A percentile compares a stretch with the other conserved stretches of the same genome.
These are phyloP conservation scores for Cicer chorassanicum DNA, from an alignment of 306 rosid species.

Conservation along the genomic window DNA sequence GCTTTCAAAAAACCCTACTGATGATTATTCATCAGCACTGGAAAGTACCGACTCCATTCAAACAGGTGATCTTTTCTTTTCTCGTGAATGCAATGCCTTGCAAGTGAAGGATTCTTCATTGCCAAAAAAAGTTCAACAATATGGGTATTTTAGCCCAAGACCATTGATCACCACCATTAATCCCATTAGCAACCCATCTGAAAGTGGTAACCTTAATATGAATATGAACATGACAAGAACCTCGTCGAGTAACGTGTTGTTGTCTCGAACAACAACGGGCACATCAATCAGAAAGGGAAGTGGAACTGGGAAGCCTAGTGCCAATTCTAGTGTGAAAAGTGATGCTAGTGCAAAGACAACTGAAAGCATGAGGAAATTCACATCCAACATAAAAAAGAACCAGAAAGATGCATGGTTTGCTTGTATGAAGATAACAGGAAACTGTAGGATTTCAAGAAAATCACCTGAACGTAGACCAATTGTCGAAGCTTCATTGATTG, in stretches of 20 bases:
- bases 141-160: constrained; percentile 47
- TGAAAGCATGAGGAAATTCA: constrained; percentile 64
- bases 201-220: constrained; percentile 26
- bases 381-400: constrained; percentile 56
- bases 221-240: constrained; percentile 43
- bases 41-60: constrained; percentile 68
- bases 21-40: constrained; percentile 30
- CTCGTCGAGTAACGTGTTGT: constrained; percentile 42
- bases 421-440: constrained; percentile 76
- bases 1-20: constrained; percentile 41
- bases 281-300: constrained; percentile 56
- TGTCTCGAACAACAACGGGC: constrained; percentile 47
- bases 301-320: constrained; percentile 46
- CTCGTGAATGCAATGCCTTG: constrained; percentile 59
- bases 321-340: constrained; percentile 55
- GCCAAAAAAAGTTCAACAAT: constrained; percentile 44
- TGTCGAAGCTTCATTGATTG: constrained; percentile 67
- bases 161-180: constrained; percentile 31
- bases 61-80: constrained; percentile 84
- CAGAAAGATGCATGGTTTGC: constrained; percentile 66
- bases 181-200: constrained; percentile 42
- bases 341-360: constrained; percentile 60
- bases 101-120: constrained; percentile 42
- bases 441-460: constrained; percentile 57
- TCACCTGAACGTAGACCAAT: constrained; percentile 66